A percentile compares a stretch with the other conserved stretches of the same genome.
These are phyloP conservation scores for Cantharellus anzutake DNA, from an alignment of 768 basidiomycete species.

Conservation along the genomic window DNA sequence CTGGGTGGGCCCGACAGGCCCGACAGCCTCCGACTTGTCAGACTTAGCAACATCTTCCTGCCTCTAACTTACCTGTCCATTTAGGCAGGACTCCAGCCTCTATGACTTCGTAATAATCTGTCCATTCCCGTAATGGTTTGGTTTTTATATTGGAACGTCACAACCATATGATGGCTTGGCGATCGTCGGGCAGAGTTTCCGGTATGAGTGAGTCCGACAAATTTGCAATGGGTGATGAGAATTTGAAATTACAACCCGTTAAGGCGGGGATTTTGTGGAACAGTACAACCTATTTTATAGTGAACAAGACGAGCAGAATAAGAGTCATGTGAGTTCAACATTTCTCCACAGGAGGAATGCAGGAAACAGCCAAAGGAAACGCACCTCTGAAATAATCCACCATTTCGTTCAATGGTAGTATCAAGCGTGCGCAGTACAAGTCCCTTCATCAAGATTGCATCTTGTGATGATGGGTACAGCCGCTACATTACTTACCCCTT, in stretches of 20 bases:
- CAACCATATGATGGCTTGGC: neutral
- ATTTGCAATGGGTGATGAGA: neutral
- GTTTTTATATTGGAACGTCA: neutral
- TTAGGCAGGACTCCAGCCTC: neutral
- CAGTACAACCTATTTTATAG: no score
- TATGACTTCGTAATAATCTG: no score
- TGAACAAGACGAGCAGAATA: no score
- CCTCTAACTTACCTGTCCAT: neutral
- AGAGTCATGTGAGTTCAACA: neutral
- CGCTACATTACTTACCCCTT: neutral
- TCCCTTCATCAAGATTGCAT: no score
- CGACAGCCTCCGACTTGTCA: neutral
- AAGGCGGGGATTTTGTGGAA: no score
- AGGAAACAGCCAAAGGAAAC: neutral
- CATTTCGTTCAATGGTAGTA: neutral
- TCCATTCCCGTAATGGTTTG: neutral
- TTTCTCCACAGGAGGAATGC: neutral
- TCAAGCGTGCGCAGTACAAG: neutral
- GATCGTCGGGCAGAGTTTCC: neutral
- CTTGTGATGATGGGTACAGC: neutral
- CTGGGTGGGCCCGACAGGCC: neutral
- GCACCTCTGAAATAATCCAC: neutral
- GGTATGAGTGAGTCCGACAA: neutral
- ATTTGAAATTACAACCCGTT: neutral
- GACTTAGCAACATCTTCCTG: neutral